Base-by-base conservation (phyloP, 2,329 filamentous ascomycete genomes). In the Dactylonectria estremocensis region DNA sequence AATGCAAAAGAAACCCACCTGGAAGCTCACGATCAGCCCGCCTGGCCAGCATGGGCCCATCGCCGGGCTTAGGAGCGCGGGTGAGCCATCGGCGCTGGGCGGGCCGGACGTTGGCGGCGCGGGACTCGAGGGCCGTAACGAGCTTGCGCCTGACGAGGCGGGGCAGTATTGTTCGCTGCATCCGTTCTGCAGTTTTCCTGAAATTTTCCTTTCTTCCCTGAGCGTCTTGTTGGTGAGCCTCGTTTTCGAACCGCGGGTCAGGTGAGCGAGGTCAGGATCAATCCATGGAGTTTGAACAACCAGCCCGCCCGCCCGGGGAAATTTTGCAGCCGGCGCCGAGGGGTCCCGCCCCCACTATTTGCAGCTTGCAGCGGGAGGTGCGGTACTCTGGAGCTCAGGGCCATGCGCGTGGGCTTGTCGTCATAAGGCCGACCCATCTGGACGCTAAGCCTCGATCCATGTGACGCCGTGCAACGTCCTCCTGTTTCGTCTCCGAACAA, bases 21-120 rank as follows among this genome's bases (percentile, higher is more conserved):
- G 91, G 91, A 18, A 93, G 86, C 76, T 91, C 89, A 71, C 91
- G 87, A 78, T 93, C 90, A 43, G 89, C 82, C 68, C 90, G 84
- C 72, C 91, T 85, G 76, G 89, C 86, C 87, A 92, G 88, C 72
- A 93, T 80, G 60, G 90, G 90, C 28, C 88, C 89, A 77, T 89
- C 87, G 68, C 89, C 89, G 14, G 83, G 82, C 73, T 85, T 88
- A 5, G 90, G 90, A 24, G 90, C 86, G 11, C 87, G 82, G 61
- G 88, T 83, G 63, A 88, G 77, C 70, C 81, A 83, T 72, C 85
- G 84, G 71, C 87, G 81, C 72, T 86, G 83, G 33, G 71, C 69
- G 53, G 71, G 68, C 24, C 68, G 66, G 11, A 64, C 64, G 31
- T 46, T 48, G 35, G 64, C 67, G 31, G 66, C 67, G 40, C 71